Evolutionary conservation across 495 filamentous ascomycete genomes (phyloP), one percentile per base, ranked within the genome.

Genomic region (Oleoguttula mirabilis): DNA sequence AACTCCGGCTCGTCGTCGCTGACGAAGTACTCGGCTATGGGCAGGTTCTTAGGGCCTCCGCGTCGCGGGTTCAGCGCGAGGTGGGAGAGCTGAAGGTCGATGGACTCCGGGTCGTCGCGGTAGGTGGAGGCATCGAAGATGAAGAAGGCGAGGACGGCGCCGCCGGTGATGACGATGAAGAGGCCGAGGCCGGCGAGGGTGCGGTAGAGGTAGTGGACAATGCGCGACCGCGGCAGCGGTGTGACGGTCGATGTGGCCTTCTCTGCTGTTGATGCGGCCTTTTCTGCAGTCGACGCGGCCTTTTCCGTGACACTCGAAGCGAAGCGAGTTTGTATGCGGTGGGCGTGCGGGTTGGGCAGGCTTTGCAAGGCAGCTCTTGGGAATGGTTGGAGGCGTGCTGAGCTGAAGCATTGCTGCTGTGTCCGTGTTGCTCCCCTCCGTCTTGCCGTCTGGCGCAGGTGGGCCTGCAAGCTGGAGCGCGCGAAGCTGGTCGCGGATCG

Each of bases 11-110:
- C 88, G 45, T 92, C 77, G 58, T 96, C 92, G 52, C 90, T 84
- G 10, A 99, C 75, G 36, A 84, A 71, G 4, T 77, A 68, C 50
- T 94, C 84, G 8, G 84, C 76, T 46, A 99, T 93, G 0, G 88
- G 90, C 7, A 99, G 66, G 54, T 96, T 95, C 67, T 99, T 99
- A 0, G 90, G 92, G 0, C 92, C 92, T 22, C 92, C 92, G 16
- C 73, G 73, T 36, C 77, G 73, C 0, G 92, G 92, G 32, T 76
- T 73, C 21, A 99, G 64, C 0, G 92, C 92, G 16, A 82, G 58
- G 50, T 86, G 73, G 0, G 90, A 84, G 7, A 99, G 79, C 33
- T 77, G 73, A 48, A 94, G 75, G 51, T 95, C 88, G 43, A 65
- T 65, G 33, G 69, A 71, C 12, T 61, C 71, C 0, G 71, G 61